Conservation (phyloP, 441 rosid genomes). For the Populus hybrid region DNA sequence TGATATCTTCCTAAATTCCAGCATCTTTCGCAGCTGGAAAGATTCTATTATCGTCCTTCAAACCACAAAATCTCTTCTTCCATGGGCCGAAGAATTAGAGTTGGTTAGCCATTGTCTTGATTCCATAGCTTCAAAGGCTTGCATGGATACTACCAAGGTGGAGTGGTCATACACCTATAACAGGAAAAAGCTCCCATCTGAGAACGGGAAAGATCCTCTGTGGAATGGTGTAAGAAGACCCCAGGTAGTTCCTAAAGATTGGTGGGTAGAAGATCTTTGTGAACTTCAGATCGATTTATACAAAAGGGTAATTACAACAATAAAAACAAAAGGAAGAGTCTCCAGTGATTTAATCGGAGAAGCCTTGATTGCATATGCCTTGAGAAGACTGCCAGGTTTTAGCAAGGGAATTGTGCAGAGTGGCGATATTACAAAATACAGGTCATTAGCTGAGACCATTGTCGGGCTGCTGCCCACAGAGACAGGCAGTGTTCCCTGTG, state of each 20-base stretch:
- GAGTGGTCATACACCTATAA: conserved; percentile 90
- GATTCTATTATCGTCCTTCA: conserved; percentile 87
- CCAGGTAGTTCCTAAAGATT: conserved; percentile 71
- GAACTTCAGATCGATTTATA: conserved; percentile 77
- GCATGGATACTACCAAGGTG: conserved; percentile 67
- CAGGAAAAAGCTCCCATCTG: conserved; percentile 70
- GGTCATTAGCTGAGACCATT: conserved; percentile 61
- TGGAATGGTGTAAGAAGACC: conserved; percentile 61
- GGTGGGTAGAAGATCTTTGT: conserved; percentile 98
- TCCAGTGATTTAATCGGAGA: conserved; percentile 66
- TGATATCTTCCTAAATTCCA: conserved; percentile 88
- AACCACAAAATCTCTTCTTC: conserved; percentile 60
- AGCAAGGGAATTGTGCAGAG: conserved; percentile 54
- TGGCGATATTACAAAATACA: conserved; percentile 52
- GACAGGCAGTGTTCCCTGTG: conserved; percentile 52
- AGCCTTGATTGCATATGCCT: conserved; percentile 67
- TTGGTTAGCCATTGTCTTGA: conserved; percentile 76
- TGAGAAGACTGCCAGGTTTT: conserved; percentile 73
- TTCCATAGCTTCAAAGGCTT: conserved; percentile 71
- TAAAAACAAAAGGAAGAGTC: conserved; percentile 54
- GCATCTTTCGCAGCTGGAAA: conserved; percentile 88
- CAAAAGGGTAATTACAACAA: conserved; percentile 57
- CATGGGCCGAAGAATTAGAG: conserved; percentile 81
- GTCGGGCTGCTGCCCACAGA: conserved; percentile 65
- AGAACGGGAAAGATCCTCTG: conserved; percentile 45